A percentile compares a stretch with the other conserved stretches of the same genome.
These are phyloP conservation scores for Tuber magnatum DNA, from an alignment of 495 filamentous ascomycete species.

Conservation along the genomic window DNA sequence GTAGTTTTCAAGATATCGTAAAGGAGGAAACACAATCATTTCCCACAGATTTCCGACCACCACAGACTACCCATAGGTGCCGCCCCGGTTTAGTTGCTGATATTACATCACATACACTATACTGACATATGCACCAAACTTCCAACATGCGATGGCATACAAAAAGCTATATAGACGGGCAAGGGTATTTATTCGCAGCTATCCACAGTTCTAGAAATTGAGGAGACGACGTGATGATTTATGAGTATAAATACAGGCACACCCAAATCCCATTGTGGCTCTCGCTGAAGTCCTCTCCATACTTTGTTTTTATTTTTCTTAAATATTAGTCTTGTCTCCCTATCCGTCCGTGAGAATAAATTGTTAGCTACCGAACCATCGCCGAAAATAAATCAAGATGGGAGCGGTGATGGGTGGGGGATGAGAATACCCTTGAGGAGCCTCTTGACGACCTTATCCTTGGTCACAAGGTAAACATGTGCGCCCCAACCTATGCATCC, in stretches of 20 bases:
- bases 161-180: not conserved
- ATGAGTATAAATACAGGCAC: constrained; percentile 24
- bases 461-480: constrained; percentile 98
- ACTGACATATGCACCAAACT: not conserved
- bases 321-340: constrained; percentile 31
- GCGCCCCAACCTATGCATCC: constrained; percentile 67
- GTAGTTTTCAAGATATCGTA: not conserved
- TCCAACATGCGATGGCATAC: not conserved
- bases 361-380: constrained; percentile 13
- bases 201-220: not conserved
- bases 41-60: not conserved
- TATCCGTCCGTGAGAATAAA: constrained; percentile 7
- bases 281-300: constrained; percentile 6
- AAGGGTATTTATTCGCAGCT: not conserved
- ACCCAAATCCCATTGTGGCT: constrained; percentile 7
- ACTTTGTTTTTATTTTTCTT: not conserved
- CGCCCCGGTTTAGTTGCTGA: not conserved
- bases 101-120: not conserved
- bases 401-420: constrained; percentile 1
- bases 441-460: constrained; percentile 98
- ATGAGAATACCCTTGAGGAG: constrained; percentile 71
- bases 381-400: not conserved
- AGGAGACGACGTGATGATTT: constrained; percentile 26
- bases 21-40: not conserved
- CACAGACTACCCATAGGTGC: not conserved